A percentile compares a stretch with the other conserved stretches of the same genome.
These are phyloP conservation scores for Striga asiatica DNA, from an alignment of 257 asterid genomes.

Conservation along the genomic window DNA sequence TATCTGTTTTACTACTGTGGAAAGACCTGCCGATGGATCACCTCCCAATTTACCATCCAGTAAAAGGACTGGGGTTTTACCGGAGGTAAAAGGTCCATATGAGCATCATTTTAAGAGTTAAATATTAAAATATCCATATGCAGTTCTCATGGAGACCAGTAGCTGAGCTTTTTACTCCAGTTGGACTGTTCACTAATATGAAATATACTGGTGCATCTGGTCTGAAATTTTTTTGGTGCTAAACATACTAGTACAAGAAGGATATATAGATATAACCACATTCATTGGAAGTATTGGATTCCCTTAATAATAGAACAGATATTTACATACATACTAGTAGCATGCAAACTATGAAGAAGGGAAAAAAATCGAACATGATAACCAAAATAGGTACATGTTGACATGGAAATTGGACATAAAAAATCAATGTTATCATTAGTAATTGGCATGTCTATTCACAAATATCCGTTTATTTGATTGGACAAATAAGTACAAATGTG, in stretches of 20 bases:
- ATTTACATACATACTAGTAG: not conserved
- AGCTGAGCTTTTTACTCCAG: slow-evolving; percentile 4
- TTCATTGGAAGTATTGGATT: slow-evolving; percentile 5
- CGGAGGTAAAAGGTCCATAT: slow-evolving; percentile 53
- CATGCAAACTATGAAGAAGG: not conserved
- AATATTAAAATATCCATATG: not conserved
- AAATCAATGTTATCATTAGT: not conserved
- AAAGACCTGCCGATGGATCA: slow-evolving; percentile 57
- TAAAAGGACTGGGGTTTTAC: slow-evolving; percentile 67
- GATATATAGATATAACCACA: not conserved
- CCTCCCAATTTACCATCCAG: slow-evolving; percentile 63
- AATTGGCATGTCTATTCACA: not conserved
- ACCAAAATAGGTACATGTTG: not conserved
- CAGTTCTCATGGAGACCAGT: not conserved
- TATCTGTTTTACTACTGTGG: slow-evolving; percentile 95
- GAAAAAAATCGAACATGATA: not conserved
- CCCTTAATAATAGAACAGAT: not conserved
- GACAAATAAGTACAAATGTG: not conserved
- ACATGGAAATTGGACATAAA: not conserved
- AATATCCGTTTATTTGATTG: not conserved
- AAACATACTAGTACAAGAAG: not conserved
- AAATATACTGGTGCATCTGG: not conserved
- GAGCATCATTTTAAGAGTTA: slow-evolving; percentile 1
- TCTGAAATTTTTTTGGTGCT: not conserved
- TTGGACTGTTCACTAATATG: not conserved